Base-by-base conservation (phyloP, 2,329 filamentous ascomycete genomes). In the Xylaria digitata region DNA sequence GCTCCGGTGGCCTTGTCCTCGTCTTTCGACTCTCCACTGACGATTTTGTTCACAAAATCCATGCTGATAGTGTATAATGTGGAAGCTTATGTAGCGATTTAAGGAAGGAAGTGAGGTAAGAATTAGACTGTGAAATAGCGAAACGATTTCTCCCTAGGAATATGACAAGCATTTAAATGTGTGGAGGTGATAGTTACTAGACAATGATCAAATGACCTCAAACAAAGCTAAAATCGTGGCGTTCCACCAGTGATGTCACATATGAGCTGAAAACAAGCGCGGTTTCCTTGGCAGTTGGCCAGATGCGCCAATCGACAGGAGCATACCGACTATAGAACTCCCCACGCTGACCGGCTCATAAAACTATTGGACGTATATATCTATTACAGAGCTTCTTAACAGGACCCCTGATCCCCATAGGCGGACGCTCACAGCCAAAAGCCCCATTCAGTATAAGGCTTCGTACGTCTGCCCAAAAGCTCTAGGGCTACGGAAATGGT, bases 31-130 rank as follows among this genome's bases (percentile, higher is more conserved):
- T 57, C 59, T 68, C 80, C 77, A 61, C 82, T 79, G 60, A 82
- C 75, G 63, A 86, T 64, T 65, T 84, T 86, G 74, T 86, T 87
- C 76, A 88, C 72, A 74, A 84, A 85, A 73, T 88, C 85, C 86
- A 88, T 88, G 68, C 37, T 80, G 73, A 58, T 49, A n/a, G 21
- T 1, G n/a, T 54, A 19, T 34, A 4, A 46, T 49, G 3, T 1
- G 0, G 2, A 13, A 13, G 26, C 5, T 1, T 17, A 13, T 4
- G 15, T 21, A n/a, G 6, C 5, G 1, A 9, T 7, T 19, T 32
- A 8, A 30, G 49, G 6, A 37, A 13, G 6, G n/a, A 7, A 19
- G 8, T 43, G 19, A 30, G 3, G n/a, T 23, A 7, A 8, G 19
- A 43, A 8, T 23, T 37, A 13, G 21, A 19, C 13, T 26, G 19